Conservation (phyloP, 768 basidiomycete species). For the Rhizopogon vulgaris region DNA sequence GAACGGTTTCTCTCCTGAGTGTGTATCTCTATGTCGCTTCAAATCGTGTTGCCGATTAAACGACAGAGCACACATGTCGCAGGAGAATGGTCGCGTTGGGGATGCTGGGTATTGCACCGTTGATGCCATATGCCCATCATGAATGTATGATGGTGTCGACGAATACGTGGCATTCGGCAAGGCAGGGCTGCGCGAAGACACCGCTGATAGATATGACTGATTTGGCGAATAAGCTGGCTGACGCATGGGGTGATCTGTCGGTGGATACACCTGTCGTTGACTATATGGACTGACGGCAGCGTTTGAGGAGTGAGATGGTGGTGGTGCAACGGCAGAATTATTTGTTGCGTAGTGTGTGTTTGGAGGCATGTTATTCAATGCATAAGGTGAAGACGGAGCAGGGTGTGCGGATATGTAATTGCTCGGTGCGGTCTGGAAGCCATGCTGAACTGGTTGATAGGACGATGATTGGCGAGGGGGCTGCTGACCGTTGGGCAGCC, state of each 20-base stretch:
- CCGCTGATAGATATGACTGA: constrained; percentile 4
- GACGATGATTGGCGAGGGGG: constrained; percentile 17
- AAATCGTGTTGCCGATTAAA: constrained; percentile 85
- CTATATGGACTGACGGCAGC: constrained; percentile 13
- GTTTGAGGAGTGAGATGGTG: constrained; percentile 16
- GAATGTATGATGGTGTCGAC: background rate
- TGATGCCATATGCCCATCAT: constrained; percentile 5
- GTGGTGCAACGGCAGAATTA: constrained; percentile 11
- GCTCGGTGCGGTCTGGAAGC: constrained; percentile 1
- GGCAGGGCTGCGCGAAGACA: background rate
- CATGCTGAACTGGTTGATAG: constrained; percentile 12
- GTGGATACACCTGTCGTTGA: constrained; percentile 22
- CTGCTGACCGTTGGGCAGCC: constrained; percentile 16
- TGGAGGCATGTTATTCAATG: constrained; percentile 2
- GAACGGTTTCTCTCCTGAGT: constrained; percentile 82
- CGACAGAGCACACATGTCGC: constrained; percentile 70
- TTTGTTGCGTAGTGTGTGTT: constrained; percentile 13
- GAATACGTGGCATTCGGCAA: background rate
- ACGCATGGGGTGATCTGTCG: constrained; percentile 20
- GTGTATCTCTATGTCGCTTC: constrained; percentile 79
- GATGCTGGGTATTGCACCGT: constrained; percentile 49
- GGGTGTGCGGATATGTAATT: constrained; percentile 14
- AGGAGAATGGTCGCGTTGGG: constrained; percentile 57
- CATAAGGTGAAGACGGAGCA: constrained; percentile 16
- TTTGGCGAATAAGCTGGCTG: constrained; percentile 29